Base-by-base conservation (phyloP, 805 yeast species). In the Candida berthetii region DNA sequence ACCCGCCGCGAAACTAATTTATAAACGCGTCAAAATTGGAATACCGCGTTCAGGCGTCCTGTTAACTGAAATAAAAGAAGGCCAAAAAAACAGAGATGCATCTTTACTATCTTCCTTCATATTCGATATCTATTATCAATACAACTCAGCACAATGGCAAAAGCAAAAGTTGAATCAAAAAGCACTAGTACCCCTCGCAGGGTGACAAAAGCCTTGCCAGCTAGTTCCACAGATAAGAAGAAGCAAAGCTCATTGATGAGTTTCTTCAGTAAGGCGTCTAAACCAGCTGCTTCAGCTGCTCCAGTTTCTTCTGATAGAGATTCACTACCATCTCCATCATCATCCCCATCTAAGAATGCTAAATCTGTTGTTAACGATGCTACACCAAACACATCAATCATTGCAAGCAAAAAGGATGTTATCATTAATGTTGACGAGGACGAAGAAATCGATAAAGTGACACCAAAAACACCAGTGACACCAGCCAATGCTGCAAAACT, bases 221-320 rank as follows among this genome's bases (percentile, higher is more conserved):
- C 36, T 13, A 24, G 36, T 11, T 34, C 25, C 6, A 19, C 25
- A 10, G 36, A n/a, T 7, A 34, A 34, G 32, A 48, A 34, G 35
- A 48, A 48, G 22, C 52, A 48, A 20, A 19, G 44, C 1, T 42
- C 48, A 3, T 17, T 48, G 33, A 9, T 48, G 37, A 44, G 35
- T 32, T 48, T 48, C 40, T 48, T 48, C 31, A 36, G 41, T 7
- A 48, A 48, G 18, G 15, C 37, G 2, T 11, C 31, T 2, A 31
- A 31, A n/a, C 32, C 36, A 11, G 13, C 29, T 7, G 7, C 36
- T 20, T 27, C 36, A 11, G 13, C 29, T 7, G 7, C 36, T 20
- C 18, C 47, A 13, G 36, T 33, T 3, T 10, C 36, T 9, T 35
- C 42, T 17, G 36, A 39, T n/a, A 41, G 31, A 3, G 31, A 29